Percentiles rank a stretch among this genome's conserved stretches.
These are phyloP conservation scores for Sporopachydermia cereana DNA, from an alignment of 1,139 yeast genomes.

Conservation along the genomic window DNA sequence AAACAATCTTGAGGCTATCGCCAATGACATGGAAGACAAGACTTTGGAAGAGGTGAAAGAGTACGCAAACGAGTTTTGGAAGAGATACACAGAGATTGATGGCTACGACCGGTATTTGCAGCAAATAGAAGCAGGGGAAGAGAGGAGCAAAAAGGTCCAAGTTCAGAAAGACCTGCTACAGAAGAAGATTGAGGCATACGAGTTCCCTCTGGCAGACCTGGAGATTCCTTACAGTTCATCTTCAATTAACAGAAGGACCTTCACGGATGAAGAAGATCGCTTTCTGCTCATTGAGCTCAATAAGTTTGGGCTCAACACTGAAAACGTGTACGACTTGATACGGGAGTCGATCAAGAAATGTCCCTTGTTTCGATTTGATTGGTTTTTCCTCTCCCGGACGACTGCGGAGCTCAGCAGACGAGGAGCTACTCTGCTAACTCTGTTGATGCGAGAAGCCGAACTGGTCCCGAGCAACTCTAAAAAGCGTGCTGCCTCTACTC, in stretches of 20 bases:
- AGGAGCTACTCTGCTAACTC: constrained; percentile 51
- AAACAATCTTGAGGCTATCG: constrained; percentile 46
- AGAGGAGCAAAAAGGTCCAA: constrained; percentile 43
- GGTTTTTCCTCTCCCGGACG: constrained; percentile 58
- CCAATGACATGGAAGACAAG: constrained; percentile 57
- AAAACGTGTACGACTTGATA: constrained; percentile 52
- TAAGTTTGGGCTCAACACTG: constrained; percentile 53
- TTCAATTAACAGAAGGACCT: constrained; percentile 44
- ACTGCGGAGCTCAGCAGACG: constrained; percentile 56
- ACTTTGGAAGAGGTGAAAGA: constrained; percentile 55
- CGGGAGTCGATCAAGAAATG: constrained; percentile 49
- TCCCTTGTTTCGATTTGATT: constrained; percentile 57
- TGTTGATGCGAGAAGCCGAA: constrained; percentile 50
- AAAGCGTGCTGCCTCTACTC: constrained; percentile 10
- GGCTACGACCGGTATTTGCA: constrained; percentile 58
- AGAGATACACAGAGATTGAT: constrained; percentile 49
- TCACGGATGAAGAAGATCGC: constrained; percentile 66
- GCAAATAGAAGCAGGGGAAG: constrained; percentile 71
- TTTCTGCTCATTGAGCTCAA: constrained; percentile 54
- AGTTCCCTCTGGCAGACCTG: constrained; percentile 55
- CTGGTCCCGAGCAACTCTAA: constrained; percentile 8
- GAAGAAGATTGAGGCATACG: constrained; percentile 47
- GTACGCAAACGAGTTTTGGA: constrained; percentile 61
- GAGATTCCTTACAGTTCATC: constrained; percentile 44
- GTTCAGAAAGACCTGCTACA: constrained; percentile 58